A percentile compares a stretch with the other conserved stretches of the same genome.
Evolutionary conservation across 805 yeast species (phyloP).

Genomic region (Wickerhamiella lipophila): DNA sequence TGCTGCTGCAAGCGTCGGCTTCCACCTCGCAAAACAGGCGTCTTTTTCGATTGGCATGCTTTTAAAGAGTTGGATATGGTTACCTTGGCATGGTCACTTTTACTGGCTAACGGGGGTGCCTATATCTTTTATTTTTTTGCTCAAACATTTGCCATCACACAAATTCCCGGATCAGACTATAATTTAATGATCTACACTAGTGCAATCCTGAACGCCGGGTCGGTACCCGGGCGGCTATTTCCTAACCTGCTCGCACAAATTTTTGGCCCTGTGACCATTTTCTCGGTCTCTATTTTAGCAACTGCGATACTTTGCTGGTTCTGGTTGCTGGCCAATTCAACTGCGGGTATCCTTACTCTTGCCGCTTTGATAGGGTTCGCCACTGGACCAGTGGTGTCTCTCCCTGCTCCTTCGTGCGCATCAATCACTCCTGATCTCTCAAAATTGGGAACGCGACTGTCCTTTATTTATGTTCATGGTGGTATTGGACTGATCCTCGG

Average conservation of each 20-base stretch:
- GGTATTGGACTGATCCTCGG: constrained; percentile 35
- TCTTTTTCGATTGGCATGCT: constrained; percentile 21
- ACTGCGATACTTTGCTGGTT: constrained; percentile 24
- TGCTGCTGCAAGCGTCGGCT: constrained; percentile 23
- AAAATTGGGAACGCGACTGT: constrained; percentile 37
- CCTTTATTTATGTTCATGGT: constrained; percentile 43
- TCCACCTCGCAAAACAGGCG: constrained; percentile 24
- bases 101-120: constrained; percentile 25
- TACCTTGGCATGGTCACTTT: constrained; percentile 20
- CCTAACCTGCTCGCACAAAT: constrained; percentile 38
- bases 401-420: constrained; percentile 27
- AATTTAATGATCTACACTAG: constrained; percentile 22
- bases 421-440: constrained; percentile 22
- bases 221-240: constrained; percentile 39
- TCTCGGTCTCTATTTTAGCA: constrained; percentile 24
- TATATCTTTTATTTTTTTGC: constrained; percentile 28
- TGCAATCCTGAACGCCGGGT: constrained; percentile 28
- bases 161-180: not conserved
- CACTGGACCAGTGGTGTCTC: constrained; percentile 26
- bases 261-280: constrained; percentile 36
- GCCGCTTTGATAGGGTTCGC: constrained; percentile 26
- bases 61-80: constrained; percentile 23
- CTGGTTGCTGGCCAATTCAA: constrained; percentile 29
- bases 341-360: constrained; percentile 25
- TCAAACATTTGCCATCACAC: constrained; percentile 24